These are phyloP conservation scores for Orbilia blumenaviensis DNA, from an alignment of 2,329 filamentous ascomycete species.

Conservation along the genomic window DNA sequence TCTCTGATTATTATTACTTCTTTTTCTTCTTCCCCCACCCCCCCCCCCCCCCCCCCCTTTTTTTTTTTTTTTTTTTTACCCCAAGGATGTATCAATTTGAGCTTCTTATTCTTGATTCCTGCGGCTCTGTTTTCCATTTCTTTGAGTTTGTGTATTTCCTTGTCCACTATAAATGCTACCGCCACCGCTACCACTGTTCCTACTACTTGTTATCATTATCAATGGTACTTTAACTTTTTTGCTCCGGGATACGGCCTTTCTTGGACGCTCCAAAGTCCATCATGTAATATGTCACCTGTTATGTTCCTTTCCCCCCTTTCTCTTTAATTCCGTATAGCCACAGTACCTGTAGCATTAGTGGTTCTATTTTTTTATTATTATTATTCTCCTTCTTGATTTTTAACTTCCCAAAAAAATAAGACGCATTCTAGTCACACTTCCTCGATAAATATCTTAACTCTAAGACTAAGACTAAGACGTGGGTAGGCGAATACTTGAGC, in stretches of 20 bases:
- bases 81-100: slow-evolving; percentile 1
- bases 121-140: slow-evolving; percentile 12
- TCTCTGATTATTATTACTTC: slow-evolving; percentile 21
- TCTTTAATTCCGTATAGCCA: slow-evolving; percentile 1
- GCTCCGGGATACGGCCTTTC: neutral
- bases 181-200: neutral
- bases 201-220: slow-evolving; percentile 7
- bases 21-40: neutral
- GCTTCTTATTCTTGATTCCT: neutral
- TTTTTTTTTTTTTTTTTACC: slow-evolving; percentile 33
- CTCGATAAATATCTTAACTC: neutral
- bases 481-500: too few species aligned
- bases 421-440: neutral
- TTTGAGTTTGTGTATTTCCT: neutral
- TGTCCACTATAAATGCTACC: neutral
- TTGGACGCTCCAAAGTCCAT: neutral
- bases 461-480: neutral
- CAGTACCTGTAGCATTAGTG: slow-evolving; percentile 35
- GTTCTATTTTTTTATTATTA: slow-evolving; percentile 1
- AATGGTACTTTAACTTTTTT: neutral
- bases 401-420: neutral
- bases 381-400: too few species aligned
- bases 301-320: neutral
- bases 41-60: slow-evolving; percentile 30
- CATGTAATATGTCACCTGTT: slow-evolving; percentile 8